These are phyloP conservation scores for Phoma sp. DNA, from an alignment of 2,329 filamentous ascomycete genomes.

Conservation along the genomic window DNA sequence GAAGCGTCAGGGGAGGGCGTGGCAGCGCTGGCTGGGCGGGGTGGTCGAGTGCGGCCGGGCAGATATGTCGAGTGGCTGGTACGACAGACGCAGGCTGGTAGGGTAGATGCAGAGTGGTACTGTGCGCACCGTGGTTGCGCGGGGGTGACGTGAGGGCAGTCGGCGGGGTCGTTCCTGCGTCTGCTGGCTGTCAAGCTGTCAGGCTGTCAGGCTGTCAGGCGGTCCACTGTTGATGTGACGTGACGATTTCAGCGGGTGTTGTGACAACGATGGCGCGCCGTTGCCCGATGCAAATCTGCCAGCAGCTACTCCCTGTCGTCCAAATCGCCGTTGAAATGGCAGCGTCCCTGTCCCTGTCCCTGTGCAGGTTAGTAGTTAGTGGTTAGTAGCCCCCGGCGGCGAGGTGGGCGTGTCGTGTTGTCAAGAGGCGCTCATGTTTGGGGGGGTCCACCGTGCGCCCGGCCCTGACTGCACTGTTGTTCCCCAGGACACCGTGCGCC, in stretches of 20 bases:
- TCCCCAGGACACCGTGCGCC: slow-evolving; percentile 17
- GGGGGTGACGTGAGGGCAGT: slow-evolving; percentile 10
- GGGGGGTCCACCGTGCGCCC: neutral
- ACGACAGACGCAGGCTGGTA: neutral
- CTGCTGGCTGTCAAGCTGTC: slow-evolving; percentile 17
- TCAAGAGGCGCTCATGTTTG: slow-evolving; percentile 28
- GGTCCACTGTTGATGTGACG: too few relatives aligned
- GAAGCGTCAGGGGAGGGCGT: slow-evolving; percentile 32
- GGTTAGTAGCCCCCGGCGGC: slow-evolving; percentile 32
- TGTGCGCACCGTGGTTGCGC: slow-evolving; percentile 14
- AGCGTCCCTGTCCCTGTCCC: slow-evolving; percentile 39
- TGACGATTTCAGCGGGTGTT: slow-evolving; percentile 35
- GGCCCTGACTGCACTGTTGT: slow-evolving; percentile 1
- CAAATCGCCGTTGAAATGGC: slow-evolving; percentile 13
- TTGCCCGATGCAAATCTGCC: slow-evolving; percentile 25
- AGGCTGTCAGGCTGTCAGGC: slow-evolving; percentile 14
- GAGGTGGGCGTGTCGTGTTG: slow-evolving; percentile 32
- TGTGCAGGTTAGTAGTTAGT: slow-evolving; percentile 45
- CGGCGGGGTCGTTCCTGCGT: slow-evolving; percentile 28
- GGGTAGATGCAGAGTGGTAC: too few relatives aligned
- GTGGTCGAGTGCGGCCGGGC: slow-evolving; percentile 9
- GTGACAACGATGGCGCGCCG: slow-evolving; percentile 38
- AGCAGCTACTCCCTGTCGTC: slow-evolving; percentile 14
- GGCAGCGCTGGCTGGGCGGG: slow-evolving; percentile 28
- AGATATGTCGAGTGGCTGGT: neutral